Evolutionary conservation across 2,329 filamentous ascomycete species (phyloP).

Genomic region (Cercospora zeina): DNA sequence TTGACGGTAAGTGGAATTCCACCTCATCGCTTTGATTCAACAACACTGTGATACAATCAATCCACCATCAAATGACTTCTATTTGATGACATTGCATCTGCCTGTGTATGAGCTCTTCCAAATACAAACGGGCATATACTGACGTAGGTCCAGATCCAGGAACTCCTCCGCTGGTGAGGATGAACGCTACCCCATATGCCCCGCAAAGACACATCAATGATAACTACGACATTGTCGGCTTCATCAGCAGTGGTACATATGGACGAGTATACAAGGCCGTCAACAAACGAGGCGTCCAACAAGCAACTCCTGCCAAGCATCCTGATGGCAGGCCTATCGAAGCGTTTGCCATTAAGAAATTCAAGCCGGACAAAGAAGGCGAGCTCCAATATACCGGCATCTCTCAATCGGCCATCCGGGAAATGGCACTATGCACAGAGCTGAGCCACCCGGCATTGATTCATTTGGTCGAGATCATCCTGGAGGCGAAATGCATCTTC

Average conservation of each 20-base stretch:
- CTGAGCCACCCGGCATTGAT: constrained; percentile 87
- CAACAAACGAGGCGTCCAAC: constrained; percentile 64
- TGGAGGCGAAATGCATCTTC: constrained; percentile 98
- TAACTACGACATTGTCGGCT: constrained; percentile 93
- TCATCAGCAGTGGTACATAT: constrained; percentile 98
- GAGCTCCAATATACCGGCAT: constrained; percentile 97
- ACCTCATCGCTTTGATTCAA: background rate
- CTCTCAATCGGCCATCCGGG: constrained; percentile 92
- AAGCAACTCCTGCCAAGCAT: constrained; percentile 32
- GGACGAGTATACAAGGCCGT: constrained; percentile 96
- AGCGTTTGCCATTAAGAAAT: constrained; percentile 98
- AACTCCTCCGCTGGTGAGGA: constrained; percentile 37
- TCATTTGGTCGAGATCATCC: constrained; percentile 86
- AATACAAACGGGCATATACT: constrained; percentile 14
- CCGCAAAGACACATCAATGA: constrained; percentile 86
- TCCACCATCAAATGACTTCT: background rate
- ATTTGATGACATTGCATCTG: background rate
- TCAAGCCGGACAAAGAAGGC: constrained; percentile 98
- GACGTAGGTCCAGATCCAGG: constrained; percentile 27
- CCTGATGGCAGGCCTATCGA: constrained; percentile 52
- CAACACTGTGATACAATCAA: background rate
- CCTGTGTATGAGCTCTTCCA: constrained; percentile 15
- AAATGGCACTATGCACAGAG: constrained; percentile 96
- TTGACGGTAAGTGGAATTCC: constrained; percentile 39
- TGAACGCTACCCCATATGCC: constrained; percentile 51